Evolutionary conservation across 306 rosid species (phyloP).

Genomic region (Acacia acuminata): DNA sequence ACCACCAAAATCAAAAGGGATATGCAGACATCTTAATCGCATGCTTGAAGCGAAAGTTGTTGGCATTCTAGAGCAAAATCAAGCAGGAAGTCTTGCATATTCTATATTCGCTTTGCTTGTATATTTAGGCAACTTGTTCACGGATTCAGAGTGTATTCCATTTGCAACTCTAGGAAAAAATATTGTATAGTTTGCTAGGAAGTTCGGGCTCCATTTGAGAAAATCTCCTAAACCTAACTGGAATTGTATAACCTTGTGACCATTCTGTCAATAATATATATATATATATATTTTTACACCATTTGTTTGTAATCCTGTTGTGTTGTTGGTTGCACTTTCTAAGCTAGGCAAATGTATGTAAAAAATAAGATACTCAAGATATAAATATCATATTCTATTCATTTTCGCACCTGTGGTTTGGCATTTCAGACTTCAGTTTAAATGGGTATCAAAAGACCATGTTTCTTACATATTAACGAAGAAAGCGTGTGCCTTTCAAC

Average conservation of each 20-base stretch:
- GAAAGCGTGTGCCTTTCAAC: not conserved
- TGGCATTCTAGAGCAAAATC: conserved; percentile 33
- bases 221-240: conserved; percentile 1
- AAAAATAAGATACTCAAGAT: not conserved
- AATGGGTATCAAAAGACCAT: not conserved
- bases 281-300: not conserved
- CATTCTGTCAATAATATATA: not conserved
- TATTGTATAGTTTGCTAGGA: conserved; percentile 21
- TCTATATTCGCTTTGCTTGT: conserved; percentile 53
- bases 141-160: conserved; percentile 23
- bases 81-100: conserved; percentile 41
- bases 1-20: conserved; percentile 28
- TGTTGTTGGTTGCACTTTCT: not conserved
- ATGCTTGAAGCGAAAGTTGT: conserved; percentile 34
- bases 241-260: conserved; percentile 1
- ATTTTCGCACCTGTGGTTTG: not conserved
- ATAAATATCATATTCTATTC: not conserved
- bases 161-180: conserved; percentile 30
- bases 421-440: not conserved
- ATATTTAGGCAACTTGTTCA: conserved; percentile 40
- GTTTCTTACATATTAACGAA: not conserved
- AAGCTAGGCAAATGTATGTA: not conserved
- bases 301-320: not conserved
- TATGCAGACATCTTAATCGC: conserved; percentile 31
- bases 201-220: conserved; percentile 18